These are phyloP conservation scores for Myxozyma monticola DNA, from an alignment of 805 yeast genomes.

Conservation along the genomic window DNA sequence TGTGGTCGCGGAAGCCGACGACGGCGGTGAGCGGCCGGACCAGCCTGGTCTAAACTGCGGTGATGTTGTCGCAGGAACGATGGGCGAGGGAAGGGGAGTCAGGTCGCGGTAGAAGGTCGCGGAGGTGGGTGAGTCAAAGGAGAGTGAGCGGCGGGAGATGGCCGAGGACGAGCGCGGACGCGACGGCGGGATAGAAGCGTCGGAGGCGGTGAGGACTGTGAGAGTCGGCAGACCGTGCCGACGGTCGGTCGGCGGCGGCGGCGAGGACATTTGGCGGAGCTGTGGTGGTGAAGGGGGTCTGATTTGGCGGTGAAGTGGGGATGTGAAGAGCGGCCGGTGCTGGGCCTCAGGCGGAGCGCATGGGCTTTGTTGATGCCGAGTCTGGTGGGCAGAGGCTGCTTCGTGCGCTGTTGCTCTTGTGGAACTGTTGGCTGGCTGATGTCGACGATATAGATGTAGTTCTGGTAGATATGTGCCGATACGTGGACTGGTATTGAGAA, in stretches of 20 bases:
- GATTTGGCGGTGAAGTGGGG: too few relatives aligned
- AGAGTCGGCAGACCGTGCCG: too few relatives aligned
- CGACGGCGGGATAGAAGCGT: background rate
- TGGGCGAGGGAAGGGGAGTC: slow-evolving; percentile 33
- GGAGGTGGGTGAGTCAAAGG: slow-evolving; percentile 26
- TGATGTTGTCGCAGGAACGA: slow-evolving; percentile 26
- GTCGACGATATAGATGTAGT: too few relatives aligned
- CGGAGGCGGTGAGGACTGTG: slow-evolving; percentile 4
- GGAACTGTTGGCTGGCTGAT: too few relatives aligned
- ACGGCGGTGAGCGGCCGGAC: slow-evolving; percentile 15
- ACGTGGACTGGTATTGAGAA: too few relatives aligned
- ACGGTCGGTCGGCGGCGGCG: too few relatives aligned
- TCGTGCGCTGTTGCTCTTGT: too few relatives aligned
- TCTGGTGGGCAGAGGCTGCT: background rate
- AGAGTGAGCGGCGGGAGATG: too few relatives aligned
- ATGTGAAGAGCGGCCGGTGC: background rate
- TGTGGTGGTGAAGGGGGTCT: too few relatives aligned
- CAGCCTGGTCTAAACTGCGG: too few relatives aligned
- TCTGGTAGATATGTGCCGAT: too few relatives aligned
- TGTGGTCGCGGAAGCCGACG: background rate
- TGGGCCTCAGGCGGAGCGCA: slow-evolving; percentile 1
- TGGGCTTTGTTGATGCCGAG: background rate
- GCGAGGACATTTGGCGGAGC: slow-evolving; percentile 5
- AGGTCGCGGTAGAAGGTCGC: slow-evolving; percentile 29
- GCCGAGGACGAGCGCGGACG: too few relatives aligned